Evolutionary conservation across 2,329 filamentous ascomycete species (phyloP), one percentile per base, ranked within the genome.

Genomic region (Penicillium digitatum): DNA sequence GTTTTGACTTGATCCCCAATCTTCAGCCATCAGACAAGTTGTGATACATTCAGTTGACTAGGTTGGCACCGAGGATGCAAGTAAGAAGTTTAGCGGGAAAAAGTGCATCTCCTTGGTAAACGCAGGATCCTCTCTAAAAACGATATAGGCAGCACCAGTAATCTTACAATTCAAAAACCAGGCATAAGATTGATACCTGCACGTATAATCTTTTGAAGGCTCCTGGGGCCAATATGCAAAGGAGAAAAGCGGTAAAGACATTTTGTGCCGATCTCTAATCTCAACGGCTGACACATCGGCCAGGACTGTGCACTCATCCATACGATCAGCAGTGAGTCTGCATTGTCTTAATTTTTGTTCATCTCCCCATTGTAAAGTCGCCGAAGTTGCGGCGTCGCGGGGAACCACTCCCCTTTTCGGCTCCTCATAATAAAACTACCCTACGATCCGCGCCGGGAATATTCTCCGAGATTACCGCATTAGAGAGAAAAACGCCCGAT

Each of bases 191-290:
- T 26, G 2, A 16, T 11, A 40, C 20, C 14, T 42, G 22, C 24
- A 26, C 24, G 6, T 26, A 6, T 26, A 6, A 26, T 40, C 5
- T 16, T 22, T 26, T 42, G 22, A 42, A 42, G 39, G 9, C 8
- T 24, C 12, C 56, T 11, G 20, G 46, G 35, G 26, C 24, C 20
- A 32, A 32, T 20, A 44, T 44, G 42, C 16, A 24, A 18, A 42
- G 32, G 32, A 29, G 47, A 50, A 50, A 50, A 50, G 48, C 48
- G 48, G 48, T 50, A 50, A 50, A 50, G 37, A 27, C 54, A 48
- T 56, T 62, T 64, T 58, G 43, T 64, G 60, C 63, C 60, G 54
- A 59, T 59, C 20, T 24, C 27, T 57, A 54, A 61, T 54, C 46
- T 60, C 50, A 20, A 57, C 54, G 10, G 51, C 52, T 61, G 55